Conservation (phyloP, 352 stramenopile species). For the Pythium biforme region DNA sequence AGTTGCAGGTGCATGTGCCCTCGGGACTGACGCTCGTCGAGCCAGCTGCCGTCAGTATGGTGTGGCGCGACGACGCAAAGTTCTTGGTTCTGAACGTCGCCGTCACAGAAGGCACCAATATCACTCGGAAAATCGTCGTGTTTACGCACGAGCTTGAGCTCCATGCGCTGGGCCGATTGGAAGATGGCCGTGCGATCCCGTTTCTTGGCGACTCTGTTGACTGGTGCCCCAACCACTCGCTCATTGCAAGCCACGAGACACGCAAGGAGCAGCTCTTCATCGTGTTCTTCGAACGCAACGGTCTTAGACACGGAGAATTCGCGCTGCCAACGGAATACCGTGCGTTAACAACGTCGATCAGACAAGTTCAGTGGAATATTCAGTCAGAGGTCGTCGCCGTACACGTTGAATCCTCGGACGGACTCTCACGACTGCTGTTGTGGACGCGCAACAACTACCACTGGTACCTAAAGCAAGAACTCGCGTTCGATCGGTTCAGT, state of each 20-base stretch:
- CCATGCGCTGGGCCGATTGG: constrained; percentile 62
- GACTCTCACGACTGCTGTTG: constrained; percentile 46
- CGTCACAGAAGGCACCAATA: constrained; percentile 1
- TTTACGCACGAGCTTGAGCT: constrained; percentile 58
- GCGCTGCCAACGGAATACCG: constrained; percentile 40
- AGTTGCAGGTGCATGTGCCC: constrained; percentile 38
- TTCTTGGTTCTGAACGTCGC: constrained; percentile 65
- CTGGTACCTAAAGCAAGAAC: constrained; percentile 84
- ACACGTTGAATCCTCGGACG: constrained; percentile 21
- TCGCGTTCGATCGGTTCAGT: constrained; percentile 19
- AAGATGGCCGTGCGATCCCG: constrained; percentile 60
- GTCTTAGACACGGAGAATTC: constrained; percentile 79
- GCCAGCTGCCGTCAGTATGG: constrained; percentile 31
- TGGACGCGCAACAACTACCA: constrained; percentile 84
- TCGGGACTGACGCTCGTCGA: constrained; percentile 20
- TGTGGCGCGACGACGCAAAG: constrained; percentile 72
- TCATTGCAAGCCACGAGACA: constrained; percentile 64
- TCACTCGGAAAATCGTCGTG: constrained; percentile 47
- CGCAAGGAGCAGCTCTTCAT: constrained; percentile 56
- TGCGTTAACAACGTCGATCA: constrained; percentile 32
- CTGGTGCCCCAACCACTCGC: constrained; percentile 75
- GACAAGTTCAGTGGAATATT: constrained; percentile 55
- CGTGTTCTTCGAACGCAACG: constrained; percentile 86
- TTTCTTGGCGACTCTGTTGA: constrained; percentile 44
- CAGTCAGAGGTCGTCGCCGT: constrained; percentile 72